Percentiles rank a stretch among this genome's conserved stretches.
Conservation (phyloP, 1,284 basidiomycete genomes). For the Ceratobasidium sp. region DNA sequence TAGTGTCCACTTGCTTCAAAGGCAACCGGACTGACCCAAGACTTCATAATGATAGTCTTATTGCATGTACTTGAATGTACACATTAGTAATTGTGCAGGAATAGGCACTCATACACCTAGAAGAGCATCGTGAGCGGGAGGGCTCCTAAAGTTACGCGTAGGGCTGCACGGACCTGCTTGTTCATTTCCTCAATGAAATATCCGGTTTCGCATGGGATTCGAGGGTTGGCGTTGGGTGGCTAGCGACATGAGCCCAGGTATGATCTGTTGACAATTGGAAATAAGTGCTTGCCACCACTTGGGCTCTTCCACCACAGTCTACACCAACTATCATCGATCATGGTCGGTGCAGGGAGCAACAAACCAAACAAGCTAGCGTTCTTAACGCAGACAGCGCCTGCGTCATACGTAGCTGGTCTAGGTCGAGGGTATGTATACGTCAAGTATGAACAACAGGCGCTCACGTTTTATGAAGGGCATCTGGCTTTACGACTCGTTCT, state of each 20-base stretch:
- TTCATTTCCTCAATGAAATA: no score
- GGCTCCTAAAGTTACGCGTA: no score
- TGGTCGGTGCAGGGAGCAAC: slow-evolving; percentile 38
- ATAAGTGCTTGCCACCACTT: slow-evolving; percentile 9
- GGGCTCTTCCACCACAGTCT: not conserved
- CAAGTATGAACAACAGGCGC: not conserved
- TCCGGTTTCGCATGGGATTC: no score
- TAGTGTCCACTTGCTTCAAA: not conserved
- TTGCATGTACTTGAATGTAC: not conserved
- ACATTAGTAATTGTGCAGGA: not conserved
- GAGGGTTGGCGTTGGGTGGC: no score
- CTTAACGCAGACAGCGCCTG: slow-evolving; percentile 86
- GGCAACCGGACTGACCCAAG: no score
- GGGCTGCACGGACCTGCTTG: no score
- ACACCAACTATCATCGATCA: slow-evolving; percentile 21
- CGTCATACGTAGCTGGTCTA: slow-evolving; percentile 94
- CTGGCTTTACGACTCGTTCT: slow-evolving; percentile 97
- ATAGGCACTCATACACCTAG: not conserved
- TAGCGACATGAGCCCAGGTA: not conserved
- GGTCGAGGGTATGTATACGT: slow-evolving; percentile 78
- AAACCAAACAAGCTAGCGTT: slow-evolving; percentile 82
- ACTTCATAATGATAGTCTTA: no score
- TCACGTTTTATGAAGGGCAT: slow-evolving; percentile 65
- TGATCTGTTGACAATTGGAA: slow-evolving; percentile 1
- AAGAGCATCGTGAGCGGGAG: no score